phyloP scores from a whole-genome alignment of 1,139 yeast genomes.

The Hyphopichia pseudoburtonii region DNA sequence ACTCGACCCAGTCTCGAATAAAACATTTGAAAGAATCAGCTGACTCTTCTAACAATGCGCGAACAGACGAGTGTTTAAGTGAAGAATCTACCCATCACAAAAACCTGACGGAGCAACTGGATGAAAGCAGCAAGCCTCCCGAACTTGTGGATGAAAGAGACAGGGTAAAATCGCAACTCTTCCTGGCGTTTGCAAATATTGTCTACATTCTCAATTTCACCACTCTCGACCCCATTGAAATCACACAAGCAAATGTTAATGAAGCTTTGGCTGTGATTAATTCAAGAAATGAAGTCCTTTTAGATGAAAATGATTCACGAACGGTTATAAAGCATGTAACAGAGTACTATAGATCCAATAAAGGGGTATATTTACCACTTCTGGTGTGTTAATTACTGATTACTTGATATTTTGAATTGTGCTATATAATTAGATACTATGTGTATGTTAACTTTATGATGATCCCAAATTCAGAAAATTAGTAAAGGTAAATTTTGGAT shows the following conservation, averaged over 20 bases:
- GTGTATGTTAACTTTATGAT: too few relatives aligned
- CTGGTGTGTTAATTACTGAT: constrained; percentile 26
- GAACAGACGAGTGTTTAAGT: neutral
- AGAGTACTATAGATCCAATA: constrained; percentile 32
- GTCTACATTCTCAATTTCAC: constrained; percentile 26
- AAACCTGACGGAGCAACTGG: constrained; percentile 1
- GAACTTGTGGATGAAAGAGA: too few relatives aligned
- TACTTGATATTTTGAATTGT: constrained; percentile 2
- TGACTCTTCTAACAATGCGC: neutral
- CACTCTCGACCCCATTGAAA: constrained; percentile 7
- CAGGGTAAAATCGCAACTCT: too few relatives aligned
- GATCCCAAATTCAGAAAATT: too few relatives aligned
- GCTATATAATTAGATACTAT: too few relatives aligned
- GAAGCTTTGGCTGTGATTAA: constrained; percentile 4
- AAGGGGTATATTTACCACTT: constrained; percentile 34
- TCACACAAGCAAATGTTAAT: constrained; percentile 5
- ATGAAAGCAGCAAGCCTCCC: neutral
- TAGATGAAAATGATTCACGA: constrained; percentile 15
- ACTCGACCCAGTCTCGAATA: neutral
- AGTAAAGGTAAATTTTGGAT: constrained; percentile 52
- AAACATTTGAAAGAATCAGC: too few relatives aligned
- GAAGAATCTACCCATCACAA: neutral
- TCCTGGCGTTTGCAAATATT: constrained; percentile 27
- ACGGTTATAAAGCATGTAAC: constrained; percentile 21
- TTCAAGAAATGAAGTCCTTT: constrained; percentile 7